A percentile compares a stretch with the other conserved stretches of the same genome.
phyloP scores from a whole-genome alignment of 495 filamentous ascomycete species.

The Xylaria curta region DNA sequence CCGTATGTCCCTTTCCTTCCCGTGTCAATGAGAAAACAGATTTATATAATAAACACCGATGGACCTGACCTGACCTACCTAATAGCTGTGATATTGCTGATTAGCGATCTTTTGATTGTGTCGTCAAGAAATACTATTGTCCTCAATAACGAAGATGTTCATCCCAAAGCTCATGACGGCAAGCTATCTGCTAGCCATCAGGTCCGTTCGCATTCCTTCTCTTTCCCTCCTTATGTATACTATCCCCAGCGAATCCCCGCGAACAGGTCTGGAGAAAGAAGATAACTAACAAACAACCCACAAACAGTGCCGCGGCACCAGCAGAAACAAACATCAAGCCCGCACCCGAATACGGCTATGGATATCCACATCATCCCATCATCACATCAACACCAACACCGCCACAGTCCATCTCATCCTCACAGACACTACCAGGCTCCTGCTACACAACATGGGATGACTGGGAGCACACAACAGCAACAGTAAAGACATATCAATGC shows the following conservation, averaged over 20 bases:
- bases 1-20: background rate
- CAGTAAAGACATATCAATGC: constrained; percentile 34
- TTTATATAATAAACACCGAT: too few relatives aligned
- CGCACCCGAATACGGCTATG: background rate
- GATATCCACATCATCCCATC: background rate
- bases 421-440: constrained; percentile 29
- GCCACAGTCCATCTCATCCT: background rate
- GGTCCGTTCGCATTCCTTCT: background rate
- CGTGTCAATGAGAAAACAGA: background rate
- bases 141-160: background rate
- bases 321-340: constrained; percentile 4
- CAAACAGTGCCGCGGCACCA: constrained; percentile 21
- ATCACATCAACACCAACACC: background rate
- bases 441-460: constrained; percentile 39
- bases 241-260: background rate
- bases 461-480: constrained; percentile 33
- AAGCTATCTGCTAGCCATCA: constrained; percentile 9
- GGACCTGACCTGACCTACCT: too few relatives aligned
- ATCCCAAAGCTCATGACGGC: background rate
- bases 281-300: background rate
- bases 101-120: too few relatives aligned
- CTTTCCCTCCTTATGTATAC: background rate
- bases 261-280: background rate
- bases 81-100: too few relatives aligned
- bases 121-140: too few relatives aligned